A percentile compares a stretch with the other conserved stretches of the same genome.
Conservation (phyloP, 192 early-diverging fungal species). For the Backusella australiensis region DNA sequence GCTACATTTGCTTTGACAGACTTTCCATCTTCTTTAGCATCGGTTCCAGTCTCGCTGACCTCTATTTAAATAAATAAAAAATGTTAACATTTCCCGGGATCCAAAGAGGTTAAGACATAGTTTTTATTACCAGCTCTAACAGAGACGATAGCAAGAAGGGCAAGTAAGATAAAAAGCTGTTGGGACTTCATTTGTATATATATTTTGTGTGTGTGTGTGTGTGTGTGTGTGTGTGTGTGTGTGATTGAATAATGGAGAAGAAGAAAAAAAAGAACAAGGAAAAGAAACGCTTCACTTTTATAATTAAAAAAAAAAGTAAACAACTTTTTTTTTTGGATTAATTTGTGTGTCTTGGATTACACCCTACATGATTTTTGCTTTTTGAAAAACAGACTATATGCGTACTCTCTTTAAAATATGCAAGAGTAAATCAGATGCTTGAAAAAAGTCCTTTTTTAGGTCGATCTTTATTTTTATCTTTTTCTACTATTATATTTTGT, state of each 20-base stretch:
- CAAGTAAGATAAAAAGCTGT: neutral
- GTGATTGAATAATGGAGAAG: neutral
- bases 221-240: neutral
- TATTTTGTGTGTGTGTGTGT: neutral
- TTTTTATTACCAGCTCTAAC: neutral
- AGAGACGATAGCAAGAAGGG: neutral
- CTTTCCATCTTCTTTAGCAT: neutral
- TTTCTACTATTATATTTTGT: neutral
- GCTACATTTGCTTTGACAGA: neutral
- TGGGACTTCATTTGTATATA: conserved; percentile 13
- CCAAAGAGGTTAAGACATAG: too few species aligned
- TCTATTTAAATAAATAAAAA: neutral
- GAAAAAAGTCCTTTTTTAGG: neutral
- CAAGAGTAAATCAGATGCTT: neutral
- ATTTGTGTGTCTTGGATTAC: neutral
- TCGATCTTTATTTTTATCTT: neutral
- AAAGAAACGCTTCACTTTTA: neutral
- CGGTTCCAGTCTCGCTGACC: neutral
- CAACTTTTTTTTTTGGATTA: neutral
- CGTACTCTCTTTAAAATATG: neutral
- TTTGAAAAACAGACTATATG: conserved; percentile 8
- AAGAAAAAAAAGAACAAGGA: neutral
- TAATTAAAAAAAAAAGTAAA: neutral
- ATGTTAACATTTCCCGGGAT: neutral
- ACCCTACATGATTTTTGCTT: neutral